Percentiles rank a stretch among this genome's conserved stretches.
These are phyloP conservation scores for Ambrosia hybrid DNA, from an alignment of 140 eudicot species.

Conservation along the genomic window DNA sequence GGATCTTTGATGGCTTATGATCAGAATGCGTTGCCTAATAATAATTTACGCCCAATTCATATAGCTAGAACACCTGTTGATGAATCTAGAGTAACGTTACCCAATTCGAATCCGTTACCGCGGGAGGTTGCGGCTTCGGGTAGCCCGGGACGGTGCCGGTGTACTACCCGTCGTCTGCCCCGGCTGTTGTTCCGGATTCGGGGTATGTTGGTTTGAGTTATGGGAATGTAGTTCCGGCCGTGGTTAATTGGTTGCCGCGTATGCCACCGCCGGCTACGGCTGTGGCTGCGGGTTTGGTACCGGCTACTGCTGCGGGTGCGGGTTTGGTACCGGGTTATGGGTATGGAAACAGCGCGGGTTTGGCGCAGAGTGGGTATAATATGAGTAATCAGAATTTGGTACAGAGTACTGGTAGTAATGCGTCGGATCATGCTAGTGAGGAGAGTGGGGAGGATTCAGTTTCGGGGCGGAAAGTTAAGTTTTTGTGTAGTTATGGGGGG, in stretches of 20 bases:
- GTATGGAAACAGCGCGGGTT: constrained; percentile 10
- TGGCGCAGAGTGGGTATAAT: constrained; percentile 15
- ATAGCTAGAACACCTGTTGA: constrained; percentile 33
- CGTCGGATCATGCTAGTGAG: constrained; percentile 70
- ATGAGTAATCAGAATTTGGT: constrained; percentile 28
- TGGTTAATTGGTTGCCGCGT: constrained; percentile 59
- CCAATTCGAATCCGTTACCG: constrained; percentile 29
- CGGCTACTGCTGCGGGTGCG: constrained; percentile 28
- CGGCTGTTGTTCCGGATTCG: constrained; percentile 42
- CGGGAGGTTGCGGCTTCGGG: constrained; percentile 31
- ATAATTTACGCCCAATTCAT: constrained; percentile 43
- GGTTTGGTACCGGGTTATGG: constrained; percentile 36
- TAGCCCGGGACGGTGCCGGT: constrained; percentile 56
- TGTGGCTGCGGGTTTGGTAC: constrained; percentile 10
- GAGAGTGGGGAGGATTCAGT: constrained; percentile 69
- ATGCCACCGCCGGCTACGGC: constrained; percentile 34
- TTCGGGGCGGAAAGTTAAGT: constrained; percentile 72
- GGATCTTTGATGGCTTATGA: constrained; percentile 46
- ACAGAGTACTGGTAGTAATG: constrained; percentile 41
- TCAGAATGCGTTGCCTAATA: constrained; percentile 36
- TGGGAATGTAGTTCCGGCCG: constrained; percentile 51
- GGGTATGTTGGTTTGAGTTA: constrained; percentile 53
- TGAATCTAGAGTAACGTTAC: constrained; percentile 35
- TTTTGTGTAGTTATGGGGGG: constrained; percentile 95
- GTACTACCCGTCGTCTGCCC: constrained; percentile 46